Evolutionary conservation across 1,284 basidiomycete genomes (phyloP), one percentile per base, ranked within the genome.

Genomic region (Leccinum pachyderme): DNA sequence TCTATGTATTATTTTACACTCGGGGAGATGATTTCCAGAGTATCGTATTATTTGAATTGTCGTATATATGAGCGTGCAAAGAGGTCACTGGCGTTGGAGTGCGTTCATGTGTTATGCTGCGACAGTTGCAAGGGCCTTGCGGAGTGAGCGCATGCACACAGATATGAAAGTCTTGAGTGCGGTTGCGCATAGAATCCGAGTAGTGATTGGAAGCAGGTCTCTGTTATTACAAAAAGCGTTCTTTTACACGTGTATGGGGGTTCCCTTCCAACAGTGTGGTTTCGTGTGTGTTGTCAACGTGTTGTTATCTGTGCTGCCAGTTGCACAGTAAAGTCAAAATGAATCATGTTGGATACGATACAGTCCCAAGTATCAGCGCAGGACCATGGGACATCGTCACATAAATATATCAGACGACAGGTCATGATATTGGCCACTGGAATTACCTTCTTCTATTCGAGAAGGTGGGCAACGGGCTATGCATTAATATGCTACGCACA

Each of bases 1-100:
- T 32, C 0, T 15, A 25, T 50, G 25, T 53, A 33, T 25, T 61
- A 47, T 49, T 52, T 58, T 47, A 27, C 31, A 41, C 61, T 39
- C 49, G 39, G 39, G 39, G 24, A 24, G 22, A 41, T 41, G 35
- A 37, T 9, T 4, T 12, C 24, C 39, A 12, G 46, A 57, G 32
- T 27, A 47, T 22, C 13, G 39, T 11, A 18, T 15, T 44, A 41
- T 27, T 44, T 7, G 43, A 44, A 27, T 25, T 44, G 22, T 24
- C 43, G 8, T 9, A 39, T 39, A 22, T 12, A 6, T 39, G 37
- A n/a, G 5, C 5, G 22, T 43, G 37, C 37, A 39, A 39, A 39
- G 35, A 7, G 35, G 15, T n/a, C 22, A 22, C 18, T 24, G 39
- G 39, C 39, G 39, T 41, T 41, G 2, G n/a, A 4, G n/a, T n/a